Conservation (phyloP, 768 basidiomycete species). For the Trametes elegans region DNA sequence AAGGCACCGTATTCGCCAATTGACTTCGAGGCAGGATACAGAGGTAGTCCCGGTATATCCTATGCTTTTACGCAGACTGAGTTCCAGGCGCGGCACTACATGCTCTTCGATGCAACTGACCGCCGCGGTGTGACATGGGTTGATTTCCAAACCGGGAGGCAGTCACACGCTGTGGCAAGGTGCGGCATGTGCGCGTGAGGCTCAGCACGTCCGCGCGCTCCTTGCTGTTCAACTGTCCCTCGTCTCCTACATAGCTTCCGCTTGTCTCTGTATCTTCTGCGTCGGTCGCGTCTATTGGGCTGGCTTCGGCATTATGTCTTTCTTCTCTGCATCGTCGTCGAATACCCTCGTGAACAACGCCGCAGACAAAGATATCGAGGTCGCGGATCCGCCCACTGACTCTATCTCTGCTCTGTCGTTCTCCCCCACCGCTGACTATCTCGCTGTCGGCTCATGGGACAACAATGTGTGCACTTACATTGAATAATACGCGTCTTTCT, state of each 20-base stretch:
- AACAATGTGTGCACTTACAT: constrained; percentile 60
- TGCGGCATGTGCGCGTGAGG: neutral
- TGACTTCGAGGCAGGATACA: too few species aligned
- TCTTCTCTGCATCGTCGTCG: constrained; percentile 38
- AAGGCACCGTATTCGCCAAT: too few species aligned
- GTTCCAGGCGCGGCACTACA: too few species aligned
- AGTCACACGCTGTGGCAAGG: constrained; percentile 15
- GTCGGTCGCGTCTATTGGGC: neutral
- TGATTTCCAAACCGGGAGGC: constrained; percentile 23
- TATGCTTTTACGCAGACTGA: too few species aligned
- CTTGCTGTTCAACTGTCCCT: neutral
- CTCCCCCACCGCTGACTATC: constrained; percentile 81
- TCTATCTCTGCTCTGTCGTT: constrained; percentile 85
- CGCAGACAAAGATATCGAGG: constrained; percentile 76
- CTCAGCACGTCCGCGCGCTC: neutral
- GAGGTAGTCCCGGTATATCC: too few species aligned
- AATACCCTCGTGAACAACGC: constrained; percentile 34
- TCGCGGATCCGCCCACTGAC: constrained; percentile 78
- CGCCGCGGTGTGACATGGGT: constrained; percentile 2
- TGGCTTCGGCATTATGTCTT: constrained; percentile 36
- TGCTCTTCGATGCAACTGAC: too few species aligned
- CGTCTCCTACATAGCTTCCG: neutral
- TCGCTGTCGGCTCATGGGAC: constrained; percentile 94
- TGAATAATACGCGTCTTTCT: neutral
- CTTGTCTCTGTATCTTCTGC: neutral